phyloP scores from a whole-genome alignment of 129 eudicot genomes.

The Solidago caesia region DNA sequence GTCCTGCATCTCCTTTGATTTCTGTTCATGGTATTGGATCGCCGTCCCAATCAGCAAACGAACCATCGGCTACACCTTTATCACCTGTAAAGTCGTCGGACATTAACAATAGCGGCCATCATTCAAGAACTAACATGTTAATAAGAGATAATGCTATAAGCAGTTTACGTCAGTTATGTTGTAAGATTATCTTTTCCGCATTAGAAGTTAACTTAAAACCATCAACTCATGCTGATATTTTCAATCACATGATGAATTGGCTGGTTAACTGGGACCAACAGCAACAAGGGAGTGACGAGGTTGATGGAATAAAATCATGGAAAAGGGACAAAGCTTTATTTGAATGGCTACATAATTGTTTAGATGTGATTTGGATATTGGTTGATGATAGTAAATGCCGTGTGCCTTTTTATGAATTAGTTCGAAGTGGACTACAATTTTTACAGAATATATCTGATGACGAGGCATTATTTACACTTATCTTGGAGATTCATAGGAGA shows the following conservation, averaged over 20 bases:
- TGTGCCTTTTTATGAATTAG: constrained; percentile 88
- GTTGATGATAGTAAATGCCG: constrained; percentile 90
- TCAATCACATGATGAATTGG: constrained; percentile 89
- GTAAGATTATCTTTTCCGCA: constrained; percentile 79
- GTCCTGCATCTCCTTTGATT: constrained; percentile 87
- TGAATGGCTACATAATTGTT: constrained; percentile 88
- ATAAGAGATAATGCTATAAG: constrained; percentile 73
- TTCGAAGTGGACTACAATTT: constrained; percentile 85
- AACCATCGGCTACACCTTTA: constrained; percentile 61
- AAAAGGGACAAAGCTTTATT: constrained; percentile 72
- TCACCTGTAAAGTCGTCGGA: constrained; percentile 75
- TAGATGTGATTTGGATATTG: constrained; percentile 91
- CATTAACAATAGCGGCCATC: constrained; percentile 39
- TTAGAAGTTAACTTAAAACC: constrained; percentile 82
- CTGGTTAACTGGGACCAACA: constrained; percentile 89
- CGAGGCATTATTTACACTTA: constrained; percentile 90
- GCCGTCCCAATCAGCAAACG: constrained; percentile 83
- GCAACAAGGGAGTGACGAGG: constrained; percentile 70
- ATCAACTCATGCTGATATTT: constrained; percentile 78
- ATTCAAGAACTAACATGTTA: constrained; percentile 44
- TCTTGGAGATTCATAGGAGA: constrained; percentile 89
- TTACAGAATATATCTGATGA: constrained; percentile 92
- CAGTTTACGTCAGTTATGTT: constrained; percentile 85
- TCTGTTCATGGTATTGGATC: constrained; percentile 92
- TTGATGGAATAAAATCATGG: constrained; percentile 62